Evolutionary conservation across 2,329 filamentous ascomycete genomes (phyloP).

Genomic region (Pyrenophora tritici-repentis): DNA sequence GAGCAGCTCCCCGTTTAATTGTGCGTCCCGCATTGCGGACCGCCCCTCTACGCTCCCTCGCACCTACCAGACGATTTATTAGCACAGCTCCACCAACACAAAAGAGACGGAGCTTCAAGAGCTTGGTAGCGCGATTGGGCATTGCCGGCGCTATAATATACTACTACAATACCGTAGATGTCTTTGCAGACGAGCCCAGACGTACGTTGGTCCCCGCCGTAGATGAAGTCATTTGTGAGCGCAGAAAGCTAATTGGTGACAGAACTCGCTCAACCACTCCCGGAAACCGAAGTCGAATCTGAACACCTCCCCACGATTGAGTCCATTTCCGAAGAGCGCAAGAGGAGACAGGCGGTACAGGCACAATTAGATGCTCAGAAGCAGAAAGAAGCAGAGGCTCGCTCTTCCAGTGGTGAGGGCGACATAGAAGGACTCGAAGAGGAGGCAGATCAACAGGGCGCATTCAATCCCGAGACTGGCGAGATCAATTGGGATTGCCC

Average conservation of each 20-base stretch:
- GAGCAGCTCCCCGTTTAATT: slow-evolving; percentile 54
- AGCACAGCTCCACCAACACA: slow-evolving; percentile 64
- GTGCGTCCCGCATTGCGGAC: slow-evolving; percentile 41
- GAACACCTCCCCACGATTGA: slow-evolving; percentile 54
- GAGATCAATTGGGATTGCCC: slow-evolving; percentile 99
- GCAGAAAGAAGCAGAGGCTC: slow-evolving; percentile 23
- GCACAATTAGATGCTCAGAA: slow-evolving; percentile 38
- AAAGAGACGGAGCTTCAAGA: slow-evolving; percentile 82
- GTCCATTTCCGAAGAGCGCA: slow-evolving; percentile 50
- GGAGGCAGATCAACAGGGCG: slow-evolving; percentile 84
- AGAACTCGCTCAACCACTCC: slow-evolving; percentile 39
- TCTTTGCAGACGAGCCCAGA: slow-evolving; percentile 81
- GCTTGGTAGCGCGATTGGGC: slow-evolving; percentile 72
- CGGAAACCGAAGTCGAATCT: slow-evolving; percentile 48
- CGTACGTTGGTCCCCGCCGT: slow-evolving; percentile 58
- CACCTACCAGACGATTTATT: slow-evolving; percentile 55
- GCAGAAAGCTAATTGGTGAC: background rate
- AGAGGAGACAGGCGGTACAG: slow-evolving; percentile 40
- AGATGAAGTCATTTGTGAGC: background rate
- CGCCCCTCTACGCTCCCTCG: slow-evolving; percentile 45
- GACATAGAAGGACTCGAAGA: slow-evolving; percentile 68
- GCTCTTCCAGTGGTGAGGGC: slow-evolving; percentile 22
- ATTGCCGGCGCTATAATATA: slow-evolving; percentile 79
- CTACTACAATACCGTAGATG: slow-evolving; percentile 88
- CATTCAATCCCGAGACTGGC: slow-evolving; percentile 97